phyloP scores from a whole-genome alignment of 768 basidiomycete genomes.

The Phanerochaete sordida region DNA sequence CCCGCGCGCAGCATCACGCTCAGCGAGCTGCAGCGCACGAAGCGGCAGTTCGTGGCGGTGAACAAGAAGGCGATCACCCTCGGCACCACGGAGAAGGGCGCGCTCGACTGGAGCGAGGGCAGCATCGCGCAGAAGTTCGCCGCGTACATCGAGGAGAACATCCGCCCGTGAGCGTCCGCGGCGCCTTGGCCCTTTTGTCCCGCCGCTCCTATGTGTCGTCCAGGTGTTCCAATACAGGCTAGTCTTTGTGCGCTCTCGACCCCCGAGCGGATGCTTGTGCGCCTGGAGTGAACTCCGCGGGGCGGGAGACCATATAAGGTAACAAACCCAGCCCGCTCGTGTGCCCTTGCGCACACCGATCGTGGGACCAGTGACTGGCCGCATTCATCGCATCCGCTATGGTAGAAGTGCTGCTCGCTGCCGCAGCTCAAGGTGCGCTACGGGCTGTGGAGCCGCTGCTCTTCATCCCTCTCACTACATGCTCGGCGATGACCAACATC shows the following conservation, averaged over 20 bases:
- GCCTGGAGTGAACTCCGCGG: neutral
- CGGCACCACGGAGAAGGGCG: slow-evolving; percentile 74
- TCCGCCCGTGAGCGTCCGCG: slow-evolving; percentile 36
- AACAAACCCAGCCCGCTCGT: neutral
- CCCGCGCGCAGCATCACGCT: slow-evolving; percentile 74
- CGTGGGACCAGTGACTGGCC: neutral
- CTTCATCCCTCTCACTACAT: neutral
- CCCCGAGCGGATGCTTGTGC: neutral
- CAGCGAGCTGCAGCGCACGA: slow-evolving; percentile 83
- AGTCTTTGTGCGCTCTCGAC: neutral
- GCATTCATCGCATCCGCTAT: neutral
- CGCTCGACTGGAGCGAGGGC: slow-evolving; percentile 73
- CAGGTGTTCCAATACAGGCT: neutral
- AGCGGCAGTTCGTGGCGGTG: slow-evolving; percentile 86
- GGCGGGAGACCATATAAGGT: neutral
- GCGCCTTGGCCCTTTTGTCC: neutral
- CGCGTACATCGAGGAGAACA: slow-evolving; percentile 66
- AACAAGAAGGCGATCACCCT: slow-evolving; percentile 89
- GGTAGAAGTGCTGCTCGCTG: neutral
- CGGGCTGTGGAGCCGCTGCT: neutral
- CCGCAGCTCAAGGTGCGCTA: neutral
- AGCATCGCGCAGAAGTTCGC: slow-evolving; percentile 70
- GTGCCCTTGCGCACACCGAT: neutral
- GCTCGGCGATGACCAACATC: neutral
- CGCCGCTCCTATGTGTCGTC: neutral